Base-by-base conservation (phyloP, 2,329 filamentous ascomycete species). In the Colletotrichum godetiae region DNA sequence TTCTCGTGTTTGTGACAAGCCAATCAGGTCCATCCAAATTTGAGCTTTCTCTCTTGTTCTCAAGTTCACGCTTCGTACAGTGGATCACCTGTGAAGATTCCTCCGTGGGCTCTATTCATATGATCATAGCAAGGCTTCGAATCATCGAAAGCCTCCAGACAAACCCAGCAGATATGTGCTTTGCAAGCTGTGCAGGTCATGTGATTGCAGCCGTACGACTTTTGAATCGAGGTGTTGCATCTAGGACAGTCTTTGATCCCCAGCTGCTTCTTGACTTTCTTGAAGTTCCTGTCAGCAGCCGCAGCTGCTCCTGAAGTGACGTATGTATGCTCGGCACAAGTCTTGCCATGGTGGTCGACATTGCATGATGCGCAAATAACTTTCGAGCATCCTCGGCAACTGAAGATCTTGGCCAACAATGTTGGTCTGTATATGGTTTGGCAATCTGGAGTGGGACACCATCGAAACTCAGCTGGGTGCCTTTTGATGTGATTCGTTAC, bases 91-190 rank as follows among this genome's bases (percentile, higher is more conserved):
- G 29, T 1, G 60, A 75, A 73, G 10, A 72, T 63, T 7, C 74
- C 72, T 5, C 75, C 77, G 59, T 79, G 78, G 27, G 2, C 35
- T 61, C 8, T 46, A 19, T 31, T 75, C 78, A 82, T 75, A 67
- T 82, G 81, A 0, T 27, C 29, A 63, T 82, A 82, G 37, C 78
- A 79, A 29, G 35, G 31, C 37, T 42, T 42, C 2, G 37, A 42
- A 19, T 1, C 5, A 11, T 0, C 63, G 72, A 87, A 87, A 0
- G 75, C 76, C 13, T 67, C 69, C 77, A 87, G 73, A 70, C 87
- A 89, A 3, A 83, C 78, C 86, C 86, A 89, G 72, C 86, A 89
- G 35, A 88, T 85, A 68, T 88, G 84, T 1, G 80, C 75, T 2
- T 77, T 73, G 68, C 87, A 89, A 0, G 73, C 75, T 0, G 33